Base-by-base conservation (phyloP, 2,329 filamentous ascomycete genomes). In the Sclerotinia glacialis region DNA sequence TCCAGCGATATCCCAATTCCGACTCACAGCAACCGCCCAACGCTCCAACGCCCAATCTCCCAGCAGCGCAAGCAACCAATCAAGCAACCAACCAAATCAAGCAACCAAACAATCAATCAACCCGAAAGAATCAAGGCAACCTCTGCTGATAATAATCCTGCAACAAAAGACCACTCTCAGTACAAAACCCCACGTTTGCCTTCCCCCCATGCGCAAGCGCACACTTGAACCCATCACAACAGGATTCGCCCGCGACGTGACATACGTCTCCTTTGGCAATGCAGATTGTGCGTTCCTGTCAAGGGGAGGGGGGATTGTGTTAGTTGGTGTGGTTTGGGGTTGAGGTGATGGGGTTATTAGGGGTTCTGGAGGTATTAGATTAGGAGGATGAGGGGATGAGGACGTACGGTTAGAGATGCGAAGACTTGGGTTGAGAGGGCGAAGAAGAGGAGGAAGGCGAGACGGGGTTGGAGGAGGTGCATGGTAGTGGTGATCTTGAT, bases 171-270 rank as follows among this genome's bases (percentile, higher is more conserved):
- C 58, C 58, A 37, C 44, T 61, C 28, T 37, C n/a, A 1, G 44
- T 61, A 49, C 58, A 61, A 49, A 21, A 61, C 2, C 58, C 58
- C 31, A 61, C 58, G 8, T 37, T 26, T 18, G 58, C 58, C 5
- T 61, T 61, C 5, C 58, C 58, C 1, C 58, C 58, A 49, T 61
- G 58, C 44, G 58, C 58, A 26, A 61, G 44, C 28, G 58, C 58
- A 61, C 58, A 61, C 16, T 61, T 61, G 12, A 49, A 40, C 4
- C 46, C 46, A 37, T 61, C 46, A 26, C 58, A 61, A 7, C 58
- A 61, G 5, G 44, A 0, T 1, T 12, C n/a, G 14, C 44, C 31
- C 0, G n/a, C 23, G 5, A 37, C 9, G 7, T 37, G 58, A 37
- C 58, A 61, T 9, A 61, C n/a, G 14, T 26, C 44, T 7, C n/a